A percentile compares a stretch with the other conserved stretches of the same genome.
These are phyloP conservation scores for Orbilia oligospora DNA, from an alignment of 2,329 filamentous ascomycete genomes.

Conservation along the genomic window DNA sequence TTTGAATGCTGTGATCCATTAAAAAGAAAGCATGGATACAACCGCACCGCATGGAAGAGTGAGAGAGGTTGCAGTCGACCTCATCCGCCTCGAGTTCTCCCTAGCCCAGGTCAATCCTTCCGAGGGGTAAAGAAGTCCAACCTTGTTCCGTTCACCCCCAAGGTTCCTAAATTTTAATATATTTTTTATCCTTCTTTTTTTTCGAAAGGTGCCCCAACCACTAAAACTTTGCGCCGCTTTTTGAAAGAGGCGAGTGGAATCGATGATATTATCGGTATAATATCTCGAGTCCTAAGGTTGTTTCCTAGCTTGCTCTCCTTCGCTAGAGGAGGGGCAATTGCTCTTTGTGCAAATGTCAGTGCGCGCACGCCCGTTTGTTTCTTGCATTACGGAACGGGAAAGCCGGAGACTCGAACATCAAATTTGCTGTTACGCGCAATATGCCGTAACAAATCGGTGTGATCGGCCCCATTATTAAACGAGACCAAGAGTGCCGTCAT, in stretches of 20 bases:
- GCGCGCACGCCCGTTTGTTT: constrained; percentile 58
- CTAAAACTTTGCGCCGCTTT: constrained; percentile 27
- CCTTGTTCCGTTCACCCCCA: constrained; percentile 32
- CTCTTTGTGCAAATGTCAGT: constrained; percentile 46
- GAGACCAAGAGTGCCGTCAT: constrained; percentile 50
- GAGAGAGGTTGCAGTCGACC: constrained; percentile 46
- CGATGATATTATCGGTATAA: constrained; percentile 22
- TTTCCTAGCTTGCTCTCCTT: constrained; percentile 40
- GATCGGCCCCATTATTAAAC: constrained; percentile 54
- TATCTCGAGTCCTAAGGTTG: constrained; percentile 22
- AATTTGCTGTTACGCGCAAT: constrained; percentile 52
- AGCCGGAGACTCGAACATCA: constrained; percentile 46
- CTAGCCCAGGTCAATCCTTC: constrained; percentile 38
- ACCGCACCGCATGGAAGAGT: constrained; percentile 34
- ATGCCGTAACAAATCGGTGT: constrained; percentile 55
- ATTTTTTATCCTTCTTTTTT: constrained; percentile 12
- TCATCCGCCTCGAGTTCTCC: constrained; percentile 29
- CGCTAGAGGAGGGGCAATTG: constrained; percentile 58
- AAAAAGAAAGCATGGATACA: constrained; percentile 60
- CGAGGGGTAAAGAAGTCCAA: constrained; percentile 49
- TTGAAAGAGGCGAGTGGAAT: constrained; percentile 38
- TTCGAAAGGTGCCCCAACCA: constrained; percentile 49
- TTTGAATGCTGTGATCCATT: constrained; percentile 54
- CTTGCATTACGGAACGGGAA: constrained; percentile 60
- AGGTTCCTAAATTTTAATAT: constrained; percentile 10